Percentiles rank a stretch among this genome's conserved stretches.
These are phyloP conservation scores for Fusarium ramigenum DNA, from an alignment of 2,329 filamentous ascomycete genomes.

Conservation along the genomic window DNA sequence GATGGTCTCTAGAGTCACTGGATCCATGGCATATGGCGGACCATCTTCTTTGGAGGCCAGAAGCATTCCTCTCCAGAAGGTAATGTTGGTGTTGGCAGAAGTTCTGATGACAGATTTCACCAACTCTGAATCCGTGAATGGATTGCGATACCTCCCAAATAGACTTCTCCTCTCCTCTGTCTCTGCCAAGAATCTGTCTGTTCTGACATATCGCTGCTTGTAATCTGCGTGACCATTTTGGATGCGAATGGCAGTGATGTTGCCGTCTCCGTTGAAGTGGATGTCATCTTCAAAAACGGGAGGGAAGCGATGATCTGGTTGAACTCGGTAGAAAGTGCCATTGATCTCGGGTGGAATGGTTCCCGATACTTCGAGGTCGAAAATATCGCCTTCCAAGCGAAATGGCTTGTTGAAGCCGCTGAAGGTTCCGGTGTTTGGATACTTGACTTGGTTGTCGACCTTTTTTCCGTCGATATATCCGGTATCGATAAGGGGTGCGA, in stretches of 20 bases:
- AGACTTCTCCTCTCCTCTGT: not conserved
- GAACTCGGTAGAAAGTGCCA: slow-evolving; percentile 25
- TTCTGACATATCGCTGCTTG: slow-evolving; percentile 10
- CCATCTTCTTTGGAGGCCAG: slow-evolving; percentile 19
- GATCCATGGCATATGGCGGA: slow-evolving; percentile 8
- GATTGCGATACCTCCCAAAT: slow-evolving; percentile 21
- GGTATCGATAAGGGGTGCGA: not conserved
- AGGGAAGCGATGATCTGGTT: slow-evolving; percentile 20
- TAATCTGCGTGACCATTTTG: slow-evolving; percentile 6
- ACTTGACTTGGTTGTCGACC: not conserved
- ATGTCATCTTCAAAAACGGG: slow-evolving; percentile 17
- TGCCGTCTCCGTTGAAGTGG: slow-evolving; percentile 24
- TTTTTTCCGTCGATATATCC: not conserved
- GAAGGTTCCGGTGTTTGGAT: not conserved
- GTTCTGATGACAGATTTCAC: slow-evolving; percentile 8
- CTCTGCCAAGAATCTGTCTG: slow-evolving; percentile 1
- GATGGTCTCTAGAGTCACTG: slow-evolving; percentile 10
- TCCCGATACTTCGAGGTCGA: not conserved
- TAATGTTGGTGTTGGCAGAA: slow-evolving; percentile 17
- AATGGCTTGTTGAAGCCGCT: slow-evolving; percentile 1
- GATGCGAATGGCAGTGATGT: slow-evolving; percentile 10
- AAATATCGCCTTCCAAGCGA: not conserved
- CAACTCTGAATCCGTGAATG: slow-evolving; percentile 10
- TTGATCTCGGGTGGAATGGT: slow-evolving; percentile 10
- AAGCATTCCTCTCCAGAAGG: slow-evolving; percentile 5